These are phyloP conservation scores for Ceratocystis papillata DNA, from an alignment of 2,329 filamentous ascomycete genomes.

Conservation along the genomic window DNA sequence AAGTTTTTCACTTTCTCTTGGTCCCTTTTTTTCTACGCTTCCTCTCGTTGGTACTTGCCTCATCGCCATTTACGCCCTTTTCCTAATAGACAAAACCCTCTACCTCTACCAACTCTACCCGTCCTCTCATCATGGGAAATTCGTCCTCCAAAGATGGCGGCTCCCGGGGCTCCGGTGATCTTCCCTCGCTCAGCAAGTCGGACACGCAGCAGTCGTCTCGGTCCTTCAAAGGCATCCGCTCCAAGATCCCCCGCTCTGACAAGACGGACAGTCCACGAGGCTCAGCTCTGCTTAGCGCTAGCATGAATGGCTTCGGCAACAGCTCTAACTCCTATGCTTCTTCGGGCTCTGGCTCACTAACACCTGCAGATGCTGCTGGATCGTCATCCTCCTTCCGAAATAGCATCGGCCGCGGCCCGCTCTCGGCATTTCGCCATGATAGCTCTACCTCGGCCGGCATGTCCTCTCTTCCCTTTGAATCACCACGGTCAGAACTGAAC, in stretches of 20 bases:
- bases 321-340: neutral
- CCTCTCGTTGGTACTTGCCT: neutral
- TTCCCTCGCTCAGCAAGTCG: slow-evolving; percentile 76
- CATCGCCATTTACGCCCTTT: neutral
- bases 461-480: neutral
- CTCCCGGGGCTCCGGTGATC: slow-evolving; percentile 12
- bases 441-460: slow-evolving; percentile 31
- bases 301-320: slow-evolving; percentile 36
- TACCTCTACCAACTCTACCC: neutral
- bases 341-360: slow-evolving; percentile 31
- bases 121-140: slow-evolving; percentile 21
- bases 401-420: slow-evolving; percentile 16
- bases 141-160: slow-evolving; percentile 21
- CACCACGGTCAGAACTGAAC: slow-evolving; percentile 16
- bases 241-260: slow-evolving; percentile 69
- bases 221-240: slow-evolving; percentile 73
- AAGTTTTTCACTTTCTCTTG: neutral
- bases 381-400: slow-evolving; percentile 26
- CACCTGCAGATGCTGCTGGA: slow-evolving; percentile 23
- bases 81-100: neutral
- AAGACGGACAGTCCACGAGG: slow-evolving; percentile 71
- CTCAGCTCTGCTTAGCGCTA: slow-evolving; percentile 59
- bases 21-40: neutral
- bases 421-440: slow-evolving; percentile 30
- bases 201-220: slow-evolving; percentile 88